Base-by-base conservation (phyloP, 2,329 filamentous ascomycete genomes). In the Gaeumannomyces tritici region DNA sequence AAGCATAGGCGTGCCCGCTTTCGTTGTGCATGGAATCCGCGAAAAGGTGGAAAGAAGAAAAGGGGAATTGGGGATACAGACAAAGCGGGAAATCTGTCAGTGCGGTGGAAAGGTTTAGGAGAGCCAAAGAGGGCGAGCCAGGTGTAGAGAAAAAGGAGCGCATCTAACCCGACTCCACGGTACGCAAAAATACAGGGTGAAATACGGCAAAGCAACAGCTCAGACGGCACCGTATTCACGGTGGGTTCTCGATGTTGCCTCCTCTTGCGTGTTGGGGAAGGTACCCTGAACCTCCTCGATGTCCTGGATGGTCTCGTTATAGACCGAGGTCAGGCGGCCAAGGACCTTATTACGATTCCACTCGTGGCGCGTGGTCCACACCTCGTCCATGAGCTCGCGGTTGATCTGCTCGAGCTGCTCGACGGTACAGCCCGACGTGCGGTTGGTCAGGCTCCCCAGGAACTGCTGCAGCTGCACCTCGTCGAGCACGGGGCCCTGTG, bases 331-430 rank as follows among this genome's bases (percentile, higher is more conserved):
- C 51, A 96, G 81, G 51, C 66, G 63, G 61, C 66, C 69, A 26
- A 74, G 67, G 24, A 96, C 92, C 68, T 82, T 81, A 69, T 86
- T 88, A 56, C 95, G 85, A 74, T 99, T 95, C 85, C 90, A 95
- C 70, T 96, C 88, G 59, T 85, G 82, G 60, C 92, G 83, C 64
- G 83, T 83, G 64, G 81, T 82, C 95, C 95, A 99, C 57, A 98
- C 83, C 66, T 88, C 86, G 64, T 93, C 89, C 93, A 98, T 98
- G 66, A 98, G 79, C 67, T 89, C 86, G 9, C 92, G 88, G 73
- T 93, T 93, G 72, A 97, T 88, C 74, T 98, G 93, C 78, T 98
- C 93, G 26, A 99, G 79, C 73, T 99, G 93, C 76, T 99, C 95
- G 61, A 99, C 90, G 0, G 88, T 90, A 73, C 90, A 90, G 0